These are phyloP conservation scores for Aspergillus kassunensis DNA, from an alignment of 495 filamentous ascomycete genomes.

Conservation along the genomic window DNA sequence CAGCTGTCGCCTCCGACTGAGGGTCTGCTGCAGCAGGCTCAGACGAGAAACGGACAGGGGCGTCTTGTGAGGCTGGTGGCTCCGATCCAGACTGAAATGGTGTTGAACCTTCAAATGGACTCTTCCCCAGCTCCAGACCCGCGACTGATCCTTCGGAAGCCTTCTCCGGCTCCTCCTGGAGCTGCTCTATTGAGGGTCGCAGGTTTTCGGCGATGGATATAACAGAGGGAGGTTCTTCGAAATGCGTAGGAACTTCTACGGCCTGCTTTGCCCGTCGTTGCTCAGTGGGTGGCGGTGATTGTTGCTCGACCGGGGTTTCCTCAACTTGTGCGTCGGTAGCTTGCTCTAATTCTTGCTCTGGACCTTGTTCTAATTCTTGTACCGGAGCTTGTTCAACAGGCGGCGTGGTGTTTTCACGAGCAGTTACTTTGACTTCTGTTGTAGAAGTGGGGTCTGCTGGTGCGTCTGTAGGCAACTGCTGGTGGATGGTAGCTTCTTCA, in stretches of 20 bases:
- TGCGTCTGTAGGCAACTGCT: conserved; percentile 2
- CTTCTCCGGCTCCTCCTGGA: background rate
- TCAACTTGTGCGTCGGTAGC: background rate
- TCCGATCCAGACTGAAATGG: background rate
- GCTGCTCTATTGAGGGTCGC: background rate
- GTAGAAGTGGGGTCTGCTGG: background rate
- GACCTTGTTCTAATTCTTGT: background rate
- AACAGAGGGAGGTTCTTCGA: background rate
- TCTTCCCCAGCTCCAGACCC: no score
- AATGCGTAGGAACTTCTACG: background rate
- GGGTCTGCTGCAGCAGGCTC: background rate
- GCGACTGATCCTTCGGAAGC: conserved; percentile 1
- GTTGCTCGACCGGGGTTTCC: conserved; percentile 1
- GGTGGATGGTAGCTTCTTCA: background rate
- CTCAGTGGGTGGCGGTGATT: background rate
- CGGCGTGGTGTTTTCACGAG: no score
- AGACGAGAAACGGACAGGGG: background rate
- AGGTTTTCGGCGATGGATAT: background rate
- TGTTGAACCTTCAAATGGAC: conserved; percentile 1
- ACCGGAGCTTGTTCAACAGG: conserved; percentile 10
- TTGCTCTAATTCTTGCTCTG: conserved; percentile 3
- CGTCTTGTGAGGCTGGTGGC: background rate
- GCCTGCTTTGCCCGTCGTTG: background rate
- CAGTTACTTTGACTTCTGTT: no score
- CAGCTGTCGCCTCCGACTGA: background rate